Percentiles rank a stretch among this genome's conserved stretches.
Conservation (phyloP, 257 asterid species). For the Nicotiana tomentosiformis region DNA sequence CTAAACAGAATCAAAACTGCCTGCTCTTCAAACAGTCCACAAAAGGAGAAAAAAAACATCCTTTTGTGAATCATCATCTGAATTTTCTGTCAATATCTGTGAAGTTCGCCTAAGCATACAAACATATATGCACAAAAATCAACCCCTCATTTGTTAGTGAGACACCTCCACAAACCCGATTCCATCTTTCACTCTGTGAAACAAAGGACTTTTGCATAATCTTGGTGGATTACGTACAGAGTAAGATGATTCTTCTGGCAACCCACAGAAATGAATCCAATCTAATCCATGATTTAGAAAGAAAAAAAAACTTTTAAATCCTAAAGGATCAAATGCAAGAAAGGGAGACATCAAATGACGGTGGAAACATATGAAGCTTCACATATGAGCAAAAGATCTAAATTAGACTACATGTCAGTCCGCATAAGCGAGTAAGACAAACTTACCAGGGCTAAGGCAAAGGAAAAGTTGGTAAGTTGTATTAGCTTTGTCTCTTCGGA, state of each 20-base stretch:
- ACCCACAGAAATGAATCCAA: neutral
- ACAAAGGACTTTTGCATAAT: neutral
- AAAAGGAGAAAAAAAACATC: neutral
- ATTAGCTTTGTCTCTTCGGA: constrained; percentile 73
- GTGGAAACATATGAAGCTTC: neutral
- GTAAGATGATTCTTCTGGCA: neutral
- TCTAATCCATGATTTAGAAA: neutral
- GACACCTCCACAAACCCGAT: neutral
- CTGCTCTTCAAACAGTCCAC: neutral
- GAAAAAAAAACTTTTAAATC: neutral
- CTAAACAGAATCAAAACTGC: neutral
- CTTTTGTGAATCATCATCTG: neutral
- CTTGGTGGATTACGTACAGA: neutral
- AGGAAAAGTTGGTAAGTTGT: constrained; percentile 70
- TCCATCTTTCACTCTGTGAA: neutral
- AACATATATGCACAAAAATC: neutral
- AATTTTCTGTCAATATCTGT: neutral
- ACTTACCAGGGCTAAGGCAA: constrained; percentile 67
- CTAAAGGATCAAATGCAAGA: neutral
- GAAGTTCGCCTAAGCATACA: neutral
- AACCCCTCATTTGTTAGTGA: neutral
- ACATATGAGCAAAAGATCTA: neutral
- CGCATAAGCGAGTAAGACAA: neutral
- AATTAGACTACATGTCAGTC: neutral
- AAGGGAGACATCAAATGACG: neutral